Evolutionary conservation across 2,329 filamentous ascomycete species (phyloP), one percentile per base, ranked within the genome.

Genomic region (Aureobasidium sp.): DNA sequence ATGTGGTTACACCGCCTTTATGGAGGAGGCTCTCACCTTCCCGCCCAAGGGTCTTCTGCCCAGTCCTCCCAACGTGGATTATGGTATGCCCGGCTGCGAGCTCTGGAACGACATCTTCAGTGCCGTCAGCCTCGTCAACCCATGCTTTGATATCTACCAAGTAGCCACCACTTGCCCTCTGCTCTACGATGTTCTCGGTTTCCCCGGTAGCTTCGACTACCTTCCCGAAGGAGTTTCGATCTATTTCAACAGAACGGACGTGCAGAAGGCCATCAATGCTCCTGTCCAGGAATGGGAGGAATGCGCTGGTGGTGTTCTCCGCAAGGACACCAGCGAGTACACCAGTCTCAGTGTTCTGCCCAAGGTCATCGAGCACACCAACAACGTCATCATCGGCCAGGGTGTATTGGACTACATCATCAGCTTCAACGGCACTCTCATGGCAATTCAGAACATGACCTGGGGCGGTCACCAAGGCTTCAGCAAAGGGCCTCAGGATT

Each of bases 371-470:
- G 86, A 91, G 61, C 73, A 75, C 27, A 86, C 85, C 1, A 76
- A 85, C 41, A 83, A 84, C 57, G 86, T 88, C 7, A 76, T 93
- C 59, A 81, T 93, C 62, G 84, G 76, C 2, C 86, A 90, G 62
- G 88, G 86, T 10, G 71, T 78, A 44, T 75, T 85, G 10, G 88
- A 90, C 68, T 86, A 78, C 63, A 76, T 86, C 56, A 74, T 88
- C 8, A 72, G 84, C 21, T 73, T 76, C 61, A 85, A 86, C 64
- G 86, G 86, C 14, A 85, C 85, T 0, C 73, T 91, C 1, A 71
- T 88, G 6, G 77, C 78, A 1, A 83, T 90, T 55, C 86, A 91
- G 64, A 90, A 90, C 71, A 88, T 90, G 82, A 90, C 85, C 0
- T 91, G 83, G 81, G 80, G 80, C 54, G 86, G 86, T 4, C 66